A percentile compares a stretch with the other conserved stretches of the same genome.
Conservation (phyloP, 345 rosid species). For the Leavenworthia alabamica region DNA sequence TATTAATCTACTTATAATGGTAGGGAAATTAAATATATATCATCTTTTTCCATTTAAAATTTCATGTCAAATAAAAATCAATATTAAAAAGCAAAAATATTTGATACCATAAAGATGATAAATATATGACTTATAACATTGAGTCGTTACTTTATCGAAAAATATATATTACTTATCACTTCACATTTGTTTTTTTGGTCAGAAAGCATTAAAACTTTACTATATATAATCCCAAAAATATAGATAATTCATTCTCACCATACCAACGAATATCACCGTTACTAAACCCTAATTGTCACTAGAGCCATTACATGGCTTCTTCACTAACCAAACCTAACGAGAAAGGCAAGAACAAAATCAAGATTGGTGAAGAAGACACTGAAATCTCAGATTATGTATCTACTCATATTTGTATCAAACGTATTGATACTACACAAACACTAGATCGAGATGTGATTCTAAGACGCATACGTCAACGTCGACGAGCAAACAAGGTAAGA, state of each 20-base stretch:
- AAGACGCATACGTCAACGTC: slow-evolving; percentile 18
- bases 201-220: background rate
- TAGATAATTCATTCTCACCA: background rate
- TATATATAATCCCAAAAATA: background rate
- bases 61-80: background rate
- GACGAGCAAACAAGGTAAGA: slow-evolving; percentile 15
- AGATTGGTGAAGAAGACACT: slow-evolving; percentile 1
- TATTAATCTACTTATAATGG: background rate
- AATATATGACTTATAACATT: background rate
- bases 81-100: background rate
- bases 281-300: background rate
- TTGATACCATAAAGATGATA: background rate
- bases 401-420: slow-evolving; percentile 20
- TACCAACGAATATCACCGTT: background rate
- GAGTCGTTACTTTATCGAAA: background rate
- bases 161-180: background rate
- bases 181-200: background rate
- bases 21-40: background rate
- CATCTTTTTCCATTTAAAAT: background rate
- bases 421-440: slow-evolving; percentile 14
- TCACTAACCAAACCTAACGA: slow-evolving; percentile 19
- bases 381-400: slow-evolving; percentile 3
- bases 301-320: slow-evolving; percentile 11
- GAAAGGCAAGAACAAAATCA: slow-evolving; percentile 11
- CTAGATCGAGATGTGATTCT: slow-evolving; percentile 22